Base-by-base conservation (phyloP, 2,329 filamentous ascomycete genomes). In the Capronia coronata region DNA sequence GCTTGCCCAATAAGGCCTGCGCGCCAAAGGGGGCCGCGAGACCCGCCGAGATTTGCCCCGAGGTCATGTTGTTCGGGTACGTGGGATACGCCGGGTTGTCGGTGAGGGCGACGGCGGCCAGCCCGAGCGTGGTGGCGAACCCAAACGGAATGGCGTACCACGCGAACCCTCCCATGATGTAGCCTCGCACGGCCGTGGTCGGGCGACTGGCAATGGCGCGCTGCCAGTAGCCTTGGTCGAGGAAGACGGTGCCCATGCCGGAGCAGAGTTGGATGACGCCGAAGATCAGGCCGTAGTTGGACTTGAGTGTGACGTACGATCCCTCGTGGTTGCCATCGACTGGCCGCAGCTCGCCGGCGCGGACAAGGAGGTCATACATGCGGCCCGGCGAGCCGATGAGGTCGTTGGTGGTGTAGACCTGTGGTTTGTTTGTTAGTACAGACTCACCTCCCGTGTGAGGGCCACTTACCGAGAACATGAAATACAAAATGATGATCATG, bases 101-200 rank as follows among this genome's bases (percentile, higher is more conserved):
- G 66, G 94, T 87, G 1, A 94, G 76, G 0, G 87, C 86, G 6
- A 94, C 74, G 2, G 86, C 87, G 1, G 85, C 78, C 5, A 95
- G 76, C 23, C 89, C 89, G 81, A 94, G 86, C 1, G 88, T 94
- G 0, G 87, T 94, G 1, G 88, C 87, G 2, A 82, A 85, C 6
- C 94, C 75, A 84, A 86, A 94, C 0, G 89, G 89, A 45, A 95
- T 93, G 1, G 89, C 89, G 60, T 95, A 95, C 89, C 89, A 95
- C 43, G 79, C 82, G 1, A 71, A 59, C 1, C 70, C 69, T 8
- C 70, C 70, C 2, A 70, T 57, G 6, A 72, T 61, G 48, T 71
- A 73, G 1, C 67, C 70, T 43, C 66, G 67, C 2, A 71, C 69
- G 0, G 64, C 64, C 0, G 68, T 71, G 49, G 69, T 65, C 0